Base-by-base conservation (phyloP, 768 basidiomycete species). In the Pleurotus cornucopiae region DNA sequence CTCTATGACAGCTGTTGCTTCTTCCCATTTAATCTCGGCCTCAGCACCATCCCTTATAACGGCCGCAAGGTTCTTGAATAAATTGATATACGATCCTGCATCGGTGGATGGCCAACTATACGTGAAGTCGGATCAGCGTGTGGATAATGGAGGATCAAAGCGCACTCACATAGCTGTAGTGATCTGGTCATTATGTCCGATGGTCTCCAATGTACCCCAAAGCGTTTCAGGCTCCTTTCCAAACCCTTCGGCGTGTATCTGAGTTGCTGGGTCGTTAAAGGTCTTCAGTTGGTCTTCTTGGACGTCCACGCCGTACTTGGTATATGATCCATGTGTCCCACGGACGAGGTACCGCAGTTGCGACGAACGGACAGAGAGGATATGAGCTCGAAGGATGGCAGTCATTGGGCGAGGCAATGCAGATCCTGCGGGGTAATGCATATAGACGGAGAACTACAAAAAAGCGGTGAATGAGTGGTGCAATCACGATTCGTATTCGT, bases 231-330 rank as follows among this genome's bases (percentile, higher is more conserved):
- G 82, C 67, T 89, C 88, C 56, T 69, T 69, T 9, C 88, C 90
- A 60, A 81, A 87, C 23, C 66, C 65, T 3, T 69, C 58, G 45
- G 73, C 72, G 58, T 40, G 18, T 18, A 79, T 65, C 40, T 82
- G 81, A 9, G 68, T 73, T 13, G 63, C 67, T 21, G 82, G 80
- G 4, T 72, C 68, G 6, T 77, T 63, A 49, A 85, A 80, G 9
- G 67, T 75, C 64, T 84, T 85, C 49, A 92, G 78, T 60, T 89
- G 85, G 51, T 84, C 83, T 70, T 94, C 92, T 65, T 94, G 91
- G 2, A 83, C 71, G 67, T 93, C 91, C 18, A 90, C 67, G 4
- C 91, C 91, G 63, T 77, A 80, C 69, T 96, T 94, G 57, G 78
- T 74, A 69, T 80, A 93, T 2, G 84, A 80, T 23, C 89, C 91